Percentiles rank a stretch among this genome's conserved stretches.
phyloP scores from a whole-genome alignment of 2,329 filamentous ascomycete species.

The Colletotrichum sp. region DNA sequence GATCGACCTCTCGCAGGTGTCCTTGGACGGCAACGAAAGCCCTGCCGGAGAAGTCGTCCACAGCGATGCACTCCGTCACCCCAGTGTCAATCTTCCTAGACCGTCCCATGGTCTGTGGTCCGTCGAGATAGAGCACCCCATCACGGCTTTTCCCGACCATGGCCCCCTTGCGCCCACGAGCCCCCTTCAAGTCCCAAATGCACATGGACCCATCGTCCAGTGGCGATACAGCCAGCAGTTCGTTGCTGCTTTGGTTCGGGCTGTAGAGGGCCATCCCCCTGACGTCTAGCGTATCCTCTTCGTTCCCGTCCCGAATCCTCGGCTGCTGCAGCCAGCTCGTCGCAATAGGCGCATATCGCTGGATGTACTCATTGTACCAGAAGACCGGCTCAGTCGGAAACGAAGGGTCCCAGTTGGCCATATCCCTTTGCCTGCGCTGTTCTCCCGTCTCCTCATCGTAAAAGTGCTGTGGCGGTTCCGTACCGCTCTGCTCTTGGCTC shows the following conservation, averaged over 20 bases:
- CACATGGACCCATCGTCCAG: constrained; percentile 88
- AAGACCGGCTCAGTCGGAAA: constrained; percentile 74
- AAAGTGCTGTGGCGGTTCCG: background rate
- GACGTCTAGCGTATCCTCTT: constrained; percentile 63
- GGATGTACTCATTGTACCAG: constrained; percentile 91
- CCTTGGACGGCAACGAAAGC: constrained; percentile 84
- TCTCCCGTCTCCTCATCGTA: constrained; percentile 28
- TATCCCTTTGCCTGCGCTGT: constrained; percentile 53
- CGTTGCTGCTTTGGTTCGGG: constrained; percentile 40
- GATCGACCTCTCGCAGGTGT: constrained; percentile 80
- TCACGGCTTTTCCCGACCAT: constrained; percentile 70
- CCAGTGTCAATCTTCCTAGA: constrained; percentile 73
- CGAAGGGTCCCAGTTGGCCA: constrained; percentile 84
- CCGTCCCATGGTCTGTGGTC: constrained; percentile 47
- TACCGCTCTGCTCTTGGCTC: background rate
- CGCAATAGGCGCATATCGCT: constrained; percentile 75
- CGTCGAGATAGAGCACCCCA: constrained; percentile 69
- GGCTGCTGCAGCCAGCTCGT: constrained; percentile 80
- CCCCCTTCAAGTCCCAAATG: constrained; percentile 78
- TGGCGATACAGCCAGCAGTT: constrained; percentile 71
- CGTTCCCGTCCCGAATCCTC: constrained; percentile 41
- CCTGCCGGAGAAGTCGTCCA: constrained; percentile 69
- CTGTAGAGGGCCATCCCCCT: constrained; percentile 74
- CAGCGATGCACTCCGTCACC: constrained; percentile 81
- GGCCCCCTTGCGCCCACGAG: constrained; percentile 58